phyloP scores from a whole-genome alignment of 2,329 filamentous ascomycete species.

The Saccharata proteae region DNA sequence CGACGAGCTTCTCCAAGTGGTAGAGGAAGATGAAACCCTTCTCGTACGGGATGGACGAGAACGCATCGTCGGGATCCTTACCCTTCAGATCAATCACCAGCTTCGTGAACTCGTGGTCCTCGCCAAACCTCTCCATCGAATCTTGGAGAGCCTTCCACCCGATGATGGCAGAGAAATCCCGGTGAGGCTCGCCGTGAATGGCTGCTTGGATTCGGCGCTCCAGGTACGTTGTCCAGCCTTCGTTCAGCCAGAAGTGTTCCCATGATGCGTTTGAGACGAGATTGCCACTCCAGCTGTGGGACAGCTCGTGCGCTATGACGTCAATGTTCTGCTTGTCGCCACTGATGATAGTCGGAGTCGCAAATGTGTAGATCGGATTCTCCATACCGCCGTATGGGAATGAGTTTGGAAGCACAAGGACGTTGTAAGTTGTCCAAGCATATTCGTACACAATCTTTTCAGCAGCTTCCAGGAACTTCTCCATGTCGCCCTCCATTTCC shows the following conservation, averaged over 20 bases:
- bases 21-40: constrained; percentile 95
- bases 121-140: constrained; percentile 63
- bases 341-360: constrained; percentile 86
- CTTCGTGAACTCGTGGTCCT: constrained; percentile 86
- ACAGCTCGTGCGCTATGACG: constrained; percentile 80
- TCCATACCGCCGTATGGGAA: constrained; percentile 57
- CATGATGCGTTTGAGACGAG: constrained; percentile 66
- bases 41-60: constrained; percentile 85
- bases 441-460: constrained; percentile 70
- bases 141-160: constrained; percentile 87
- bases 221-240: constrained; percentile 90
- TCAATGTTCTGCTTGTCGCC: constrained; percentile 77
- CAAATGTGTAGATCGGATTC: constrained; percentile 90
- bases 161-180: constrained; percentile 91
- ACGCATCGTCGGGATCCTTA: constrained; percentile 90
- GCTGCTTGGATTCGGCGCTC: constrained; percentile 71
- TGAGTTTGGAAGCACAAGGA: constrained; percentile 76
- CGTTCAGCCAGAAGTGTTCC: constrained; percentile 64
- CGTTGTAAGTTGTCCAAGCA: constrained; percentile 90
- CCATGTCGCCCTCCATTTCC: constrained; percentile 84
- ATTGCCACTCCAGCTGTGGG: constrained; percentile 79
- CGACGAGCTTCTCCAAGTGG: constrained; percentile 74
- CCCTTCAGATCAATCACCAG: constrained; percentile 78
- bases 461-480: constrained; percentile 79
- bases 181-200: constrained; percentile 71